Conservation (phyloP, 2,329 filamentous ascomycete genomes). For the Epichloe aotearoae region DNA sequence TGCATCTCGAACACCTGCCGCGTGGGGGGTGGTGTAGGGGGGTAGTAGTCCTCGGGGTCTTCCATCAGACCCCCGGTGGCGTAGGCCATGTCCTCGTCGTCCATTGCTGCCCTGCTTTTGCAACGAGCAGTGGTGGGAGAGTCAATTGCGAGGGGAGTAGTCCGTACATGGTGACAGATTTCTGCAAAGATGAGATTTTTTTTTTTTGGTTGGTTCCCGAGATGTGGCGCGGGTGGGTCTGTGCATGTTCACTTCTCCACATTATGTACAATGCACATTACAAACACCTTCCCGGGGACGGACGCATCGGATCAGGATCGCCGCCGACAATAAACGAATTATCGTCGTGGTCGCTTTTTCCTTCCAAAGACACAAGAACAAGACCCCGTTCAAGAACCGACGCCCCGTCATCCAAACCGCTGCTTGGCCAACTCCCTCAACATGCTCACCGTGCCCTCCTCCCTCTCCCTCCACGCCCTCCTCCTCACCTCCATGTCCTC, state of each 20-base stretch:
- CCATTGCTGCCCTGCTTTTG: conserved; percentile 6
- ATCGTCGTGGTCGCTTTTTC: too few species aligned
- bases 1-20: conserved; percentile 57
- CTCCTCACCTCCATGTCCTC: conserved; percentile 72
- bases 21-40: conserved; percentile 65
- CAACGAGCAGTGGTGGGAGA: neutral
- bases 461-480: conserved; percentile 56
- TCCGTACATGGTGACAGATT: too few species aligned
- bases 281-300: too few species aligned
- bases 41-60: conserved; percentile 70
- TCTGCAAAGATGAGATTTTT: too few species aligned
- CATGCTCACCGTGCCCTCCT: conserved; percentile 75
- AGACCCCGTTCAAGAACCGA: neutral
- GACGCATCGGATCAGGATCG: too few species aligned
- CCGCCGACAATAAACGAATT: too few species aligned
- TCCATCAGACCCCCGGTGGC: conserved; percentile 50
- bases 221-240: too few species aligned
- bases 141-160: too few species aligned
- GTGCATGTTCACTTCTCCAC: too few species aligned
- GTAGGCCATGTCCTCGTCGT: conserved; percentile 22
- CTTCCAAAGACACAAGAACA: too few species aligned
- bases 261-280: too few species aligned
- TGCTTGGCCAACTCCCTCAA: conserved; percentile 65
- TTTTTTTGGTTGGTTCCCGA: too few species aligned
- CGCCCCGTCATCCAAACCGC: conserved; percentile 48